A percentile compares a stretch with the other conserved stretches of the same genome.
These are phyloP conservation scores for Furculomyces boomerangus DNA, from an alignment of 371 early-diverging fungal species.

Conservation along the genomic window DNA sequence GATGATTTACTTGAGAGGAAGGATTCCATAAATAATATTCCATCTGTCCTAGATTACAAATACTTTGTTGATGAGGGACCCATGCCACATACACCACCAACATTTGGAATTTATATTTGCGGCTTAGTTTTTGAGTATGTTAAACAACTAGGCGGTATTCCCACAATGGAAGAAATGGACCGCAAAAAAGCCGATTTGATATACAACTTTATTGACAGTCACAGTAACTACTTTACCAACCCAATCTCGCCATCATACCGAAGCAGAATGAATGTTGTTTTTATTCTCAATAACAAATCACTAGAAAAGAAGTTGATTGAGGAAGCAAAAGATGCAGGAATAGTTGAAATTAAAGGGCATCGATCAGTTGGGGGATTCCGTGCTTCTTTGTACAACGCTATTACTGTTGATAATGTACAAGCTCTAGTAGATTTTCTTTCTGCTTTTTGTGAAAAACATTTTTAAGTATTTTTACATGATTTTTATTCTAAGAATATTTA, in stretches of 20 bases:
- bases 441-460: constrained; percentile 32
- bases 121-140: constrained; percentile 74
- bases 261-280: constrained; percentile 83
- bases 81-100: constrained; percentile 93
- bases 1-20: constrained; percentile 59
- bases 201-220: constrained; percentile 42
- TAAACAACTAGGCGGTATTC: constrained; percentile 54
- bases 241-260: constrained; percentile 45
- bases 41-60: constrained; percentile 76
- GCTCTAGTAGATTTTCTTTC: constrained; percentile 53
- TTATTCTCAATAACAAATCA: constrained; percentile 45
- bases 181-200: constrained; percentile 41
- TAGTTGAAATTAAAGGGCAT: constrained; percentile 88
- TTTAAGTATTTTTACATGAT: background rate
- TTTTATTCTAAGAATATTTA: too few species aligned
- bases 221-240: constrained; percentile 39
- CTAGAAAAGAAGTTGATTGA: constrained; percentile 65
- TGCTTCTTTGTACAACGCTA: constrained; percentile 85
- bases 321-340: constrained; percentile 50
- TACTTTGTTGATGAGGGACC: constrained; percentile 61
- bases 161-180: constrained; percentile 39
- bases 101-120: constrained; percentile 82
- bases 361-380: constrained; percentile 87
- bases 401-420: constrained; percentile 64
- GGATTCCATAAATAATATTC: constrained; percentile 26